Evolutionary conservation across 805 yeast genomes (phyloP).

Genomic region (Yamadazyma olivae): DNA sequence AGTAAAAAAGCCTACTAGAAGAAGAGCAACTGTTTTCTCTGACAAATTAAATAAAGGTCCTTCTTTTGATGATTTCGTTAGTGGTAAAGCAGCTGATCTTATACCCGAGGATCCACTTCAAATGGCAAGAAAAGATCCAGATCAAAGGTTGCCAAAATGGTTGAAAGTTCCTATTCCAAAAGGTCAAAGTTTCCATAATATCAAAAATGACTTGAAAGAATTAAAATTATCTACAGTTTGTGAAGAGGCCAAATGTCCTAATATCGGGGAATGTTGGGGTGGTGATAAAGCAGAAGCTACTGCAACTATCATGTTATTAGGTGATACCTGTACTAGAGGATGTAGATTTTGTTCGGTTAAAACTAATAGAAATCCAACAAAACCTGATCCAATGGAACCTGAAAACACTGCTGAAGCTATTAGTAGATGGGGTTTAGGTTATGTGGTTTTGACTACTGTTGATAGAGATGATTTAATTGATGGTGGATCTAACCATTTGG

Average conservation of each 20-base stretch:
- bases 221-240: constrained; percentile 92
- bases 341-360: constrained; percentile 97
- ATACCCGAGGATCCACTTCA: constrained; percentile 69
- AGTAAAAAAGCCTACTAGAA: too few relatives aligned
- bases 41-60: constrained; percentile 82
- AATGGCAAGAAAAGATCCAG: constrained; percentile 63
- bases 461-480: constrained; percentile 93
- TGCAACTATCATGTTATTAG: constrained; percentile 96
- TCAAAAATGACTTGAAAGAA: constrained; percentile 85
- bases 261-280: constrained; percentile 99
- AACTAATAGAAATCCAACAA: constrained; percentile 81
- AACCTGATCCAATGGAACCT: constrained; percentile 95
- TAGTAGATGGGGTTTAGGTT: constrained; percentile 96
- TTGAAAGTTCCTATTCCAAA: constrained; percentile 95
- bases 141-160: constrained; percentile 86
- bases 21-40: constrained; percentile 56
- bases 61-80: constrained; percentile 85
- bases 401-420: constrained; percentile 98
- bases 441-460: constrained; percentile 94
- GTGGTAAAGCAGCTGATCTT: constrained; percentile 72
- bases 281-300: constrained; percentile 93
- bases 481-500: constrained; percentile 90
- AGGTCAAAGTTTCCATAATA: constrained; percentile 76
- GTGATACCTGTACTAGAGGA: constrained; percentile 99
- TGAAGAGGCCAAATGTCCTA: constrained; percentile 99